phyloP scores from a whole-genome alignment of 1,139 yeast genomes.

The Pichia sp. region DNA sequence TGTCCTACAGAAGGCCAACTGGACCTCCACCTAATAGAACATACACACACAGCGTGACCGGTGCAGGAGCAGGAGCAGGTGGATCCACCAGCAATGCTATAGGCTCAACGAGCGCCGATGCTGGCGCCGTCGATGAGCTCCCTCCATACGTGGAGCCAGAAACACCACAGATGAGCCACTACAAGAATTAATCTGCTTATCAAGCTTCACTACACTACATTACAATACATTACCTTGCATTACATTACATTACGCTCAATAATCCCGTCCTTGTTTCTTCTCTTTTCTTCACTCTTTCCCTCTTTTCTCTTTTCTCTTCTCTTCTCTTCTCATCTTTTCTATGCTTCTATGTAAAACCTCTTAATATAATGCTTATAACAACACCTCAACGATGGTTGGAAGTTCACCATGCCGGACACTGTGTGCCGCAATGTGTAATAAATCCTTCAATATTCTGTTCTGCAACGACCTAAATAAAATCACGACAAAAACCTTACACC shows the following conservation, averaged over 20 bases:
- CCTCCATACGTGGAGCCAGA: constrained; percentile 7
- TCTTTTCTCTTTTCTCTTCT: not conserved
- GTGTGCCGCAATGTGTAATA: no score
- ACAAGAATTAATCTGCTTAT: not conserved
- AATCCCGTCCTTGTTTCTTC: not conserved
- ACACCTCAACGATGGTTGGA: no score
- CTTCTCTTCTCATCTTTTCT: no score
- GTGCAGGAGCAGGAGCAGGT: no score
- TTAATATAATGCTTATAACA: no score
- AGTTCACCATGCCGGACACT: no score
- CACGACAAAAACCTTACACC: not conserved
- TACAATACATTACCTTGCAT: not conserved
- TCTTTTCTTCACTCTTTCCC: not conserved
- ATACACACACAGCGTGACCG: no score
- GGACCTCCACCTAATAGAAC: constrained; percentile 13
- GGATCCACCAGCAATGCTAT: not conserved
- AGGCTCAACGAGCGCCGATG: constrained; percentile 2
- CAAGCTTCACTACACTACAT: not conserved
- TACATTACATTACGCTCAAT: not conserved
- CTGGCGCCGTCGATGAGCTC: constrained; percentile 1
- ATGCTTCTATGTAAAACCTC: no score
- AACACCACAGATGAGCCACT: constrained; percentile 6
- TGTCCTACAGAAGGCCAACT: constrained; percentile 8
- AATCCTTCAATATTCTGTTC: no score
- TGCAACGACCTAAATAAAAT: not conserved